Evolutionary conservation across 805 yeast species (phyloP).

Genomic region (Candida montana): DNA sequence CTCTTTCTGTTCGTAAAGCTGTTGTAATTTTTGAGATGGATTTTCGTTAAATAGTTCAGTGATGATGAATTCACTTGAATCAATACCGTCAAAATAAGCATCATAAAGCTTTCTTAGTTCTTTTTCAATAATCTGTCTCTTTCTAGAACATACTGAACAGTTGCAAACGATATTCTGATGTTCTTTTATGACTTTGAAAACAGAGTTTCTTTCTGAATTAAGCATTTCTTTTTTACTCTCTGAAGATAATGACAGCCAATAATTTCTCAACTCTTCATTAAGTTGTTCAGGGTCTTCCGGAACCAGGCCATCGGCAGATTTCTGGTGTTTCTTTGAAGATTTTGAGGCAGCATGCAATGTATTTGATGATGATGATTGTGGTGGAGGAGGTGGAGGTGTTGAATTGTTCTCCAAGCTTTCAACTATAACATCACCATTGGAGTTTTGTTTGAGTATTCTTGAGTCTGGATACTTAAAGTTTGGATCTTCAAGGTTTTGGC

Average conservation of each 20-base stretch:
- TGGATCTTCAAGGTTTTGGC: conserved; percentile 41
- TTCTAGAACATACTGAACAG: conserved; percentile 75
- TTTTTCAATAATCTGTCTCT: conserved; percentile 63
- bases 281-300: conserved; percentile 18
- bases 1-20: neutral
- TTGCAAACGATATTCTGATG: conserved; percentile 56
- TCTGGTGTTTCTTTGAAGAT: conserved; percentile 33
- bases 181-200: conserved; percentile 57
- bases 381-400: too few relatives aligned
- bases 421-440: conserved; percentile 75
- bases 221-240: conserved; percentile 57
- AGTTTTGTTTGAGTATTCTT: conserved; percentile 61
- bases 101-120: conserved; percentile 73
- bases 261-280: conserved; percentile 27
- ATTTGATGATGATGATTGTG: conserved; percentile 29
- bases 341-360: conserved; percentile 30
- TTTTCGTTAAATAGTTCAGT: conserved; percentile 13
- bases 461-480: conserved; percentile 66
- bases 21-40: conserved; percentile 7
- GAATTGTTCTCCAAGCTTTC: conserved; percentile 31
- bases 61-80: conserved; percentile 10
- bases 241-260: conserved; percentile 63
- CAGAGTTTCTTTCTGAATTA: conserved; percentile 62
- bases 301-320: conserved; percentile 23
- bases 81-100: conserved; percentile 46